phyloP scores from a whole-genome alignment of 192 early-diverging fungal species.

The Linnemannia elongata region DNA sequence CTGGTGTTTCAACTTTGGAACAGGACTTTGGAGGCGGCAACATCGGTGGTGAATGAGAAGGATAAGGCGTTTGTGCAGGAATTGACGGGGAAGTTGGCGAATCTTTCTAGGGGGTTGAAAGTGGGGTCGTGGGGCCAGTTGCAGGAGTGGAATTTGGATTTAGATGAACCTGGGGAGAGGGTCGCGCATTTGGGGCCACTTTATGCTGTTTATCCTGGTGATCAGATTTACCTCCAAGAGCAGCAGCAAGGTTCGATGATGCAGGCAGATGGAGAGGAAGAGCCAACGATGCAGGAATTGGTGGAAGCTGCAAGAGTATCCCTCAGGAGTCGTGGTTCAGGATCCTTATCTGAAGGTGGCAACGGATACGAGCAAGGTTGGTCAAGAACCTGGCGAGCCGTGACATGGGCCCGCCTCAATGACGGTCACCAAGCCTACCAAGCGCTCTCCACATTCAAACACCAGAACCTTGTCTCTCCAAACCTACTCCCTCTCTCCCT shows the following conservation, averaged over 20 bases:
- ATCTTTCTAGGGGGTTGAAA: constrained; percentile 16
- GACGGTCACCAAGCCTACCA: background rate
- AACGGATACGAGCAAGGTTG: background rate
- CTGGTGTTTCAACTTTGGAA: constrained; percentile 28
- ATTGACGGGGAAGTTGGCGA: background rate
- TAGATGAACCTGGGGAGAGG: constrained; percentile 14
- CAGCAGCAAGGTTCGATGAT: background rate
- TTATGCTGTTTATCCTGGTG: constrained; percentile 26
- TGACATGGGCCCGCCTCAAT: constrained; percentile 1
- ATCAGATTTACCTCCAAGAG: background rate
- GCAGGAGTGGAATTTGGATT: constrained; percentile 36
- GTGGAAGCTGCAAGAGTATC: background rate
- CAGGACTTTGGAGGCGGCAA: constrained; percentile 9
- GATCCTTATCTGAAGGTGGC: background rate
- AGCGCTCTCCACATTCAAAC: background rate
- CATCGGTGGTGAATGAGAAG: background rate
- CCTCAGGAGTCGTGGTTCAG: background rate
- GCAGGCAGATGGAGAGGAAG: too few species aligned
- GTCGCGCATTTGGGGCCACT: constrained; percentile 19
- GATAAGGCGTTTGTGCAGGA: constrained; percentile 26
- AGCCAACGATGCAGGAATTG: background rate
- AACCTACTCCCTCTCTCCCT: background rate
- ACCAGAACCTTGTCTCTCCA: background rate
- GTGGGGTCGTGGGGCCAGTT: constrained; percentile 30
- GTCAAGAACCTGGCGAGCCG: constrained; percentile 18